Evolutionary conservation across 257 asterid species (phyloP).

Genomic region (Solanum virginianum): DNA sequence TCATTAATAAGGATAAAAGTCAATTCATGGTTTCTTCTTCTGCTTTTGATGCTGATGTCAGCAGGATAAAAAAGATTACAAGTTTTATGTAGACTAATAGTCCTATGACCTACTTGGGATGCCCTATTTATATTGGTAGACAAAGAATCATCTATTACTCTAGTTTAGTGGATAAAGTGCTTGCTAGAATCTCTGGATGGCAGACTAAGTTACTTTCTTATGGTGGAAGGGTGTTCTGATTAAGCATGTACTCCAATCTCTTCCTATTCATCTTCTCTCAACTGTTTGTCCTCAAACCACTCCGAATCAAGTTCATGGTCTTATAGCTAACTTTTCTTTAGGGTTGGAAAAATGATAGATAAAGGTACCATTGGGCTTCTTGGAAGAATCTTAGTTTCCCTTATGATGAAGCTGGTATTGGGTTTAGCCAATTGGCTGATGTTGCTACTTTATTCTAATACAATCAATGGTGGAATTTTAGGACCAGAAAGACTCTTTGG

Average conservation of each 20-base stretch:
- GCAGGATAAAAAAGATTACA: fast-evolving
- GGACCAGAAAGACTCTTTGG: fast-evolving
- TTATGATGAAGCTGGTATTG: not conserved
- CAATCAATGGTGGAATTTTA: not conserved
- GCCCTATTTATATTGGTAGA: too few relatives aligned
- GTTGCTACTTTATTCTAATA: not conserved
- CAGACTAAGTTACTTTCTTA: fast-evolving
- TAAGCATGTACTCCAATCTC: fast-evolving
- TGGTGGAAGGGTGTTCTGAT: fast-evolving
- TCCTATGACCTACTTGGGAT: too few relatives aligned
- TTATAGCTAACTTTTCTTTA: not conserved
- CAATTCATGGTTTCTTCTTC: too few relatives aligned
- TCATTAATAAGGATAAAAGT: too few relatives aligned
- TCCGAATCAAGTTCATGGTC: fast-evolving
- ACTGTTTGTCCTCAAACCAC: fast-evolving
- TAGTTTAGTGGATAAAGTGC: fast-evolving
- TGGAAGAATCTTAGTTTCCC: not conserved
- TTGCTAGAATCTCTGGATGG: fast-evolving
- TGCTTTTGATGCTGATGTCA: fast-evolving
- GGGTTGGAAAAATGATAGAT: not conserved
- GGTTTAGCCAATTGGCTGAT: fast-evolving
- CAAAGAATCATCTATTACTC: too few relatives aligned
- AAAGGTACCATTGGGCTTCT: not conserved
- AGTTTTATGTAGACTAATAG: fast-evolving
- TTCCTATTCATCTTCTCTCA: too few relatives aligned